Evolutionary conservation across 2,329 filamentous ascomycete genomes (phyloP).

Genomic region (Fusarium veterinarium): DNA sequence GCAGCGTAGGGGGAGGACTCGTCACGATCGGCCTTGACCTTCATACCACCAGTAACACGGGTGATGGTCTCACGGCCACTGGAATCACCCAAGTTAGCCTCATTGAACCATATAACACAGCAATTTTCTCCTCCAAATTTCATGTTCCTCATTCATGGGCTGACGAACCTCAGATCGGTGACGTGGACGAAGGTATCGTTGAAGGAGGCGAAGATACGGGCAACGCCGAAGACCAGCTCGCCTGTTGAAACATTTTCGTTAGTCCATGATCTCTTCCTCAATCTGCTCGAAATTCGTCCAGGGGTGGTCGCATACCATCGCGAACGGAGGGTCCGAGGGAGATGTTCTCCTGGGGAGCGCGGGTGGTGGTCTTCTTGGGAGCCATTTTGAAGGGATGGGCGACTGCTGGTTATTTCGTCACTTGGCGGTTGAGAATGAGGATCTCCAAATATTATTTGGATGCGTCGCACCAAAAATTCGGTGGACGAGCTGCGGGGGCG

Average conservation of each 20-base stretch:
- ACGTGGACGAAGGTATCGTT: conserved; percentile 97
- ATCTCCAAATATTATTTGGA: conserved; percentile 42
- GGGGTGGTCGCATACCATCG: conserved; percentile 74
- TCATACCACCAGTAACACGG: conserved; percentile 99
- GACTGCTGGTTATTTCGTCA: conserved; percentile 51
- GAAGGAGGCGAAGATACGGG: conserved; percentile 95
- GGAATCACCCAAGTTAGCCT: conserved; percentile 65
- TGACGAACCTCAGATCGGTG: conserved; percentile 92
- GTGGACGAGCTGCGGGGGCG: conserved; percentile 43
- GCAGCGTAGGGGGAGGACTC: conserved; percentile 99
- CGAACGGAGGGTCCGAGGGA: conserved; percentile 96
- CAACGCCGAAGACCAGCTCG: conserved; percentile 98
- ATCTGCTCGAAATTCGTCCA: conserved; percentile 4
- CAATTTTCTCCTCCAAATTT: conserved; percentile 5
- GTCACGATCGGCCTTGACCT: conserved; percentile 99
- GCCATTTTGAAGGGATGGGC: conserved; percentile 75
- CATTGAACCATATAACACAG: conserved; percentile 35
- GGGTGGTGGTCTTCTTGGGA: conserved; percentile 85
- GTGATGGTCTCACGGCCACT: conserved; percentile 99
- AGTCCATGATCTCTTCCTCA: conserved; percentile 12
- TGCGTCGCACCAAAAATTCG: conserved; percentile 41
- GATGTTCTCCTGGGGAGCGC: conserved; percentile 95
- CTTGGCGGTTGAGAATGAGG: conserved; percentile 51
- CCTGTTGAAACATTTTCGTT: conserved; percentile 65
- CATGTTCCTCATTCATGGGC: conserved; percentile 35